Evolutionary conservation across 306 rosid species (phyloP), one percentile per base, ranked within the genome.

Genomic region (Pterocarpus macrocarpus): DNA sequence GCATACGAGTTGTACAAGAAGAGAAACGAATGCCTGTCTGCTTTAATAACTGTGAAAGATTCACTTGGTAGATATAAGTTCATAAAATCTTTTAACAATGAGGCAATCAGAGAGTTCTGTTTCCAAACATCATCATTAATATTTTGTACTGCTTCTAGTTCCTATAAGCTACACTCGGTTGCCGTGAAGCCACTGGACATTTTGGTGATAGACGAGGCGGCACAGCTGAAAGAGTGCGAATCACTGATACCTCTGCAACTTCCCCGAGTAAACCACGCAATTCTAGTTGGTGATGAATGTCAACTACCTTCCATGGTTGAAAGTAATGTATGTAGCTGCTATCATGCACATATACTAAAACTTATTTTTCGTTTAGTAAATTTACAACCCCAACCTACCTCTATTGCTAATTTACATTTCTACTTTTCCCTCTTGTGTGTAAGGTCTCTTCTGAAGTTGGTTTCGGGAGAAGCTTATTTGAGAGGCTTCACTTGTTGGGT

Each of bases 121-220:
- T 86, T 88, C 49, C 81, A 81, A 75, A 69, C 74, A 8, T 89
- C 96, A 17, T 86, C 90, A 5, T 47, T 93, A 75, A 77, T 91
- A 53, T 91, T 91, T 71, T 91, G 74, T 86, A 91, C 97, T 5
- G 80, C 88, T 5, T 91, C 94, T 16, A 85, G 83, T 68, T 90
- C 97, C 1, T 86, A 17, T 78, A 84, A 75, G 80, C 79, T 93
- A 2, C 89, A 86, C 34, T 50, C 64, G 0, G 50, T 80, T 67
- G 22, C 5, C 16, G 88, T 87, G 79, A 56, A 81, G 38, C 91
- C 93, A 5, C 67, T 87, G 5, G 34, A 78, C 49, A 14, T 90
- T 83, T 70, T 93, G 69, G 90, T 91, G 38, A 88, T 93, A 34
- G 97, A 93, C 36, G 97, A 93, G 81, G 97, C 94, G 1, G 91